Evolutionary conservation across 2,329 filamentous ascomycete genomes (phyloP).

Genomic region (Penicillium sp.): DNA sequence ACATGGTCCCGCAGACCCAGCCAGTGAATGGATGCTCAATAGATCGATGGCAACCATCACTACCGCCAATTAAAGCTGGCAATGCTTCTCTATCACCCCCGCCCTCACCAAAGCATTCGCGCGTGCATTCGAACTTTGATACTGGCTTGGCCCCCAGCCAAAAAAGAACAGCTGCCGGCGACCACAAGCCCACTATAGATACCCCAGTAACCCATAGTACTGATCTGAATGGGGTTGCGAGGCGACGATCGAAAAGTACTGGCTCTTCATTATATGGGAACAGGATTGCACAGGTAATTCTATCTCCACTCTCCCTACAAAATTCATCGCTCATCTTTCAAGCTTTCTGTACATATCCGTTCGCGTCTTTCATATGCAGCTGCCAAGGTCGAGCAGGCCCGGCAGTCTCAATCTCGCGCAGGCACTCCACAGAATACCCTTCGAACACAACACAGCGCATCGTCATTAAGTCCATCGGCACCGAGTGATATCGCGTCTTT

Average conservation of each 20-base stretch:
- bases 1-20: slow-evolving; percentile 6
- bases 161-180: slow-evolving; percentile 77
- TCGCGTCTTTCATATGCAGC: slow-evolving; percentile 89
- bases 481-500: slow-evolving; percentile 65
- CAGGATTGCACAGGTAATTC: slow-evolving; percentile 75
- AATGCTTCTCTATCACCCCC: slow-evolving; percentile 19
- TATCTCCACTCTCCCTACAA: not conserved
- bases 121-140: slow-evolving; percentile 5
- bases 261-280: slow-evolving; percentile 69
- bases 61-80: slow-evolving; percentile 11
- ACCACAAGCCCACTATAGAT: slow-evolving; percentile 58
- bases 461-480: slow-evolving; percentile 51
- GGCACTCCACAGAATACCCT: slow-evolving; percentile 38
- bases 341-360: slow-evolving; percentile 78
- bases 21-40: slow-evolving; percentile 11
- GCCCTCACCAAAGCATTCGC: slow-evolving; percentile 6
- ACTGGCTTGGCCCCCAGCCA: slow-evolving; percentile 44
- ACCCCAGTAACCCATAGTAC: slow-evolving; percentile 23
- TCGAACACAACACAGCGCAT: slow-evolving; percentile 14
- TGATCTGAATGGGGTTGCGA: slow-evolving; percentile 33
- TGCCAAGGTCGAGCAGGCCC: slow-evolving; percentile 87
- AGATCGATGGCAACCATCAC: slow-evolving; percentile 10
- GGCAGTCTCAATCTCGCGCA: slow-evolving; percentile 73
- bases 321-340: slow-evolving; percentile 26
- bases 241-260: slow-evolving; percentile 68